These are phyloP conservation scores for Ogataea salicorniae DNA, from an alignment of 805 yeast genomes.

Conservation along the genomic window DNA sequence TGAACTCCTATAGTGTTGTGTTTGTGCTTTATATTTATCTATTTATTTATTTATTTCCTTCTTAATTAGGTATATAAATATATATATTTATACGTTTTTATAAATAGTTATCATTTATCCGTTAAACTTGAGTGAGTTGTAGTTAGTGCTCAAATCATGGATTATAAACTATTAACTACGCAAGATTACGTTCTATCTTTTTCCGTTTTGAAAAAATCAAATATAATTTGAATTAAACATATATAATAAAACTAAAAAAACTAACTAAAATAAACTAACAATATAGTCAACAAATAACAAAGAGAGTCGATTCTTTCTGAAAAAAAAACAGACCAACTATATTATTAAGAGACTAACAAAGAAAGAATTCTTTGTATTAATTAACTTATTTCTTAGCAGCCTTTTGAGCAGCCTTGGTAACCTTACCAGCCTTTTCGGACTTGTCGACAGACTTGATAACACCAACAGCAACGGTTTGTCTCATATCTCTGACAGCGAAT, in stretches of 20 bases:
- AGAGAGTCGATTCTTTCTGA: neutral
- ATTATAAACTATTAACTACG: too few species aligned
- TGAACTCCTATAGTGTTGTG: too few species aligned
- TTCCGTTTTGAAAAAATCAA: constrained; percentile 6
- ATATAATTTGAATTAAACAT: constrained; percentile 9
- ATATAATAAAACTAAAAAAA: constrained; percentile 4
- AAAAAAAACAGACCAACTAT: neutral
- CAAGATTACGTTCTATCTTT: too few species aligned
- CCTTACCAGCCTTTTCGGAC: constrained; percentile 83
- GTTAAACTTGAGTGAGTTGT: too few species aligned
- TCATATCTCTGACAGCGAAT: constrained; percentile 99
- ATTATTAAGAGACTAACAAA: neutral
- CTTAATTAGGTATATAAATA: too few species aligned
- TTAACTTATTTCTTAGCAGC: constrained; percentile 64
- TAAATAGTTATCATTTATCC: too few species aligned
- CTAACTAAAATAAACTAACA: neutral
- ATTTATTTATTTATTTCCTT: too few species aligned
- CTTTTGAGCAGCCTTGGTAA: constrained; percentile 92
- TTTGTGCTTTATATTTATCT: too few species aligned
- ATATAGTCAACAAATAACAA: neutral
- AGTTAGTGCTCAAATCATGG: too few species aligned
- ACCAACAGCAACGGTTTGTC: constrained; percentile 99
- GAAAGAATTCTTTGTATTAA: constrained; percentile 1
- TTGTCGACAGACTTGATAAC: constrained; percentile 93
- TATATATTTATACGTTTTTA: too few species aligned